Base-by-base conservation (phyloP, 306 rosid genomes). In the Trichosanthes truncata region DNA sequence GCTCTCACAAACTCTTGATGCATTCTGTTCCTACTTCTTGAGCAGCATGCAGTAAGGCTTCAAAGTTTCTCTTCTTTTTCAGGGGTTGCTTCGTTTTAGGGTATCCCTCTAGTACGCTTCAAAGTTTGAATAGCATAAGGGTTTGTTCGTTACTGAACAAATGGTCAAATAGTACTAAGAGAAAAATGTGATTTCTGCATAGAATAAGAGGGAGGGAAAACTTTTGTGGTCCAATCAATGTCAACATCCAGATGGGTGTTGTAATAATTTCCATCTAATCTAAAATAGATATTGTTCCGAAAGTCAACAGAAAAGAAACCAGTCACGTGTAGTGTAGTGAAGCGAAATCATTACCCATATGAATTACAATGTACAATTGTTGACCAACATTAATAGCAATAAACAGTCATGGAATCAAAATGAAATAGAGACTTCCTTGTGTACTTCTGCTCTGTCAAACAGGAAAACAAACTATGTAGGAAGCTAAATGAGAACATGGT, bases 21-120 rank as follows among this genome's bases (percentile, higher is more conserved):
- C 91, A 69, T 92, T 92, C 57, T 41, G 81, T 31, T 17, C 72
- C 26, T 74, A 82, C 87, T 89, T 89, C 78, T 68, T 87, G 10
- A n/a, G 36, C 65, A 23, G 7, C 6, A 29, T 36, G 23, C 75
- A 59, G 33, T 84, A 75, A 76, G 36, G 43, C n/a, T 60, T 74
- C 40, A 26, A 25, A 9, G 77, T 72, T 46, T 12, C 77, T 43
- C 40, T 72, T 46, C 56, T 25, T 69, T 15, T 69, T n/a, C 49
- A 38, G 46, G 41, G 74, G 74, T 67, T 20, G 51, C 74, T 67
- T 67, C 21, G 11, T 40, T 43, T 69, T 69, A 69, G 77, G 36
- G 21, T 69, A 69, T 72, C 56, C 77, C 51, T 41, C 52, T 68
- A 21, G 53, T 46, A 29, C 17, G 77, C 25, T 33, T 72, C 17